These are phyloP conservation scores for Malus sieversii DNA, from an alignment of 306 rosid species.

Conservation along the genomic window DNA sequence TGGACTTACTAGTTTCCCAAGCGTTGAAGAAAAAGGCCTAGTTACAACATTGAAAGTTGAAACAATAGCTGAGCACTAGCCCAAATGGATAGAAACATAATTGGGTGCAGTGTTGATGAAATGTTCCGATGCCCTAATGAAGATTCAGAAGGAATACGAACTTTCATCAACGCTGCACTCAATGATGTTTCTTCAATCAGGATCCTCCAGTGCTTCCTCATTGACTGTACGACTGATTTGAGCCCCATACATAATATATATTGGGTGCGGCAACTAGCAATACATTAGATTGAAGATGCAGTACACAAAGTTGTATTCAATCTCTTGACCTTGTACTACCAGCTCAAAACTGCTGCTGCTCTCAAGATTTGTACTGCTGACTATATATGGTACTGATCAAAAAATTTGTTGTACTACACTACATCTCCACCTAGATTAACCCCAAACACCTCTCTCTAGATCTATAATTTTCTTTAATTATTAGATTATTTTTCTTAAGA, in stretches of 20 bases:
- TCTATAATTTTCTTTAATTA: not conserved
- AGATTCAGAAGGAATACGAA: not conserved
- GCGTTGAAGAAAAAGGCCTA: not conserved
- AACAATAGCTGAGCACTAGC: not conserved
- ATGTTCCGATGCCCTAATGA: not conserved
- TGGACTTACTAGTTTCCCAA: not conserved
- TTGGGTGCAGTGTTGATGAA: constrained; percentile 57
- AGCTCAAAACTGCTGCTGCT: not conserved
- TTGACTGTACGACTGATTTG: not conserved
- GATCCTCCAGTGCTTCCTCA: not conserved
- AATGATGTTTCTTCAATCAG: constrained; percentile 62
- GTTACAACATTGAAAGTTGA: not conserved
- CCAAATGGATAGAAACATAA: constrained; percentile 40
- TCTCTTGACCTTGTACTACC: constrained; percentile 1
- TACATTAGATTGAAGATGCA: not conserved
- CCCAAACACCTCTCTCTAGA: not conserved
- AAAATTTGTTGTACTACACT: not conserved
- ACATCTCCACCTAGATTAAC: not conserved
- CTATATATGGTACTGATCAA: not conserved
- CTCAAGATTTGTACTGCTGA: not conserved
- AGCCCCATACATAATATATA: not conserved
- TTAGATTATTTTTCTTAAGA: not conserved
- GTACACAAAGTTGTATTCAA: not conserved
- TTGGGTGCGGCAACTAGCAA: not conserved
- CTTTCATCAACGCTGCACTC: constrained; percentile 97